phyloP scores from a whole-genome alignment of 2,329 filamentous ascomycete genomes.

The Seiridium unicorne region DNA sequence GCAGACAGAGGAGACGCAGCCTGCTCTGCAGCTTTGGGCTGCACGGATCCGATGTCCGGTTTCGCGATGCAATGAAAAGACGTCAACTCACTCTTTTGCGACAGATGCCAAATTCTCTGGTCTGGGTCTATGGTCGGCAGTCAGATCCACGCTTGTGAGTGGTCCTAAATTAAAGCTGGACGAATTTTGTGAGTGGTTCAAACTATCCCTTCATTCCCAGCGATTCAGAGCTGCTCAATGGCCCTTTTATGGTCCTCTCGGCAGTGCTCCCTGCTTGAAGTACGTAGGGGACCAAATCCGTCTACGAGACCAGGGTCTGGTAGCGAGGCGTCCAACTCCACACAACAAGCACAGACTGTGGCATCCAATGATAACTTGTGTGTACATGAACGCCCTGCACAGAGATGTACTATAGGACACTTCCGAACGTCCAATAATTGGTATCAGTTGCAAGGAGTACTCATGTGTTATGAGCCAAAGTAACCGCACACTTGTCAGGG shows the following conservation, averaged over 20 bases:
- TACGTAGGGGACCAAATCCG: neutral
- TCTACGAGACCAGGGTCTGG: neutral
- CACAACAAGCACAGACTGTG: too few species aligned
- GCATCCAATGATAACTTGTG: too few species aligned
- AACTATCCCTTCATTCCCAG: neutral
- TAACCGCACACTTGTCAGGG: too few species aligned
- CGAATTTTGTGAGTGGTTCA: neutral
- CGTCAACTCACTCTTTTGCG: neutral
- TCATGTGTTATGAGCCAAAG: too few species aligned
- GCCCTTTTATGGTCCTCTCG: neutral
- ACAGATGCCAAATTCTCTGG: too few species aligned
- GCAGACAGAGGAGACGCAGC: neutral
- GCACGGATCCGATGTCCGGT: slow-evolving; percentile 1
- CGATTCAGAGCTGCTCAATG: neutral
- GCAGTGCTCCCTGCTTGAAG: neutral
- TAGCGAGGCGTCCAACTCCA: neutral
- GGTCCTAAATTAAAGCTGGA: neutral
- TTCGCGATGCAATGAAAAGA: neutral
- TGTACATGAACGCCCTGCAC: too few species aligned
- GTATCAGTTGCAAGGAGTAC: too few species aligned
- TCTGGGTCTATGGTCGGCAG: too few species aligned
- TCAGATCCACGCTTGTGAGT: neutral
- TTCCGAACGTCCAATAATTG: too few species aligned
- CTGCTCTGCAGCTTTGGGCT: neutral
- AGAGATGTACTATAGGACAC: too few species aligned